Percentiles rank a stretch among this genome's conserved stretches.
These are phyloP conservation scores for Asparagopsis taxiformis DNA, from an alignment of 31 red algal genomes.

Conservation along the genomic window DNA sequence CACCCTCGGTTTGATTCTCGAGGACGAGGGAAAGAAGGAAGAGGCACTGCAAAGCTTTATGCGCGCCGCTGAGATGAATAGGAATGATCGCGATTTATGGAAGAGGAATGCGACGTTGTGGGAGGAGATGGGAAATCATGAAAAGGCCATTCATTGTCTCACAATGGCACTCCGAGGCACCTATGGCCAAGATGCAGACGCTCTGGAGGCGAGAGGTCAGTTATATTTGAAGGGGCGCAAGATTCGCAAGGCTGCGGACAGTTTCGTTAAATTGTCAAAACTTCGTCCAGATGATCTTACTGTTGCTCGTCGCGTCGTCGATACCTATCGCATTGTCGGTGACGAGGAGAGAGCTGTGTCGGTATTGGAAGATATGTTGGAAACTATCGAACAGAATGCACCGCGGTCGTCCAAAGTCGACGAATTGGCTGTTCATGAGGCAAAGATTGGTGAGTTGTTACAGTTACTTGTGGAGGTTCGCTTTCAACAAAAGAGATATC, in stretches of 20 bases:
- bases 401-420: not conserved
- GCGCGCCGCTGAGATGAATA: constrained; percentile 70
- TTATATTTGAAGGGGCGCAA: constrained; percentile 49
- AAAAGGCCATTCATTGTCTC: constrained; percentile 80
- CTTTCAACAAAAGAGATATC: constrained; percentile 19
- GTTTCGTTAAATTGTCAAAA: constrained; percentile 38
- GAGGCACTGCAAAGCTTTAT: constrained; percentile 67
- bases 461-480: constrained; percentile 27
- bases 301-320: constrained; percentile 17
- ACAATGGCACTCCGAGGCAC: constrained; percentile 65
- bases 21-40: constrained; percentile 41
- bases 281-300: constrained; percentile 40
- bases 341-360: constrained; percentile 24
- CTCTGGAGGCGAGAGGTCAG: constrained; percentile 51
- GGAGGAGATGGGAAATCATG: constrained; percentile 52
- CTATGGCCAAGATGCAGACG: constrained; percentile 41
- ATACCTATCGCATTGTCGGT: constrained; percentile 15
- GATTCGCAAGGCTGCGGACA: constrained; percentile 61
- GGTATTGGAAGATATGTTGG: constrained; percentile 38
- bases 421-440: constrained; percentile 1
- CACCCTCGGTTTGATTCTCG: constrained; percentile 74
- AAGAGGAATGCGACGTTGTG: constrained; percentile 68
- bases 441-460: constrained; percentile 7
- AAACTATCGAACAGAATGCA: constrained; percentile 20
- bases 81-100: constrained; percentile 71